Evolutionary conservation across 768 basidiomycete genomes (phyloP).

Genomic region (Lentinula boryana): DNA sequence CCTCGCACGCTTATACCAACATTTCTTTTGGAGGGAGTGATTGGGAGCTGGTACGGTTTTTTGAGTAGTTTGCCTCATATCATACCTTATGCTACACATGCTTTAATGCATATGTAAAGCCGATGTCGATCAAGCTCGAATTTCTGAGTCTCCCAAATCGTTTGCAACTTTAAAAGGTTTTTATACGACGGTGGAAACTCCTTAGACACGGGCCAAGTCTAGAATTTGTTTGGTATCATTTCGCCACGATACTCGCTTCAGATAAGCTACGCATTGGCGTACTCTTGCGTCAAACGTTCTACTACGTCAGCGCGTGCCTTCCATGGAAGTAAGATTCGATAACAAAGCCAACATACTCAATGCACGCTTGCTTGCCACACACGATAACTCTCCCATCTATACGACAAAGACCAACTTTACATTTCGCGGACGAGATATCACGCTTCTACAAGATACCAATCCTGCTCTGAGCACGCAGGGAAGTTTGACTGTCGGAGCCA

Average conservation of each 20-base stretch:
- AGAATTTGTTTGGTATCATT: no score
- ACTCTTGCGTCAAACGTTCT: neutral
- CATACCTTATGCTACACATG: neutral
- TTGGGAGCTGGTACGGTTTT: conserved; percentile 77
- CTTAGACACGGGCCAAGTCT: no score
- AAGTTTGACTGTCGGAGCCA: conserved; percentile 31
- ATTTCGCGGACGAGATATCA: conserved; percentile 35
- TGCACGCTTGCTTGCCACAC: conserved; percentile 32
- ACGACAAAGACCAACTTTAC: conserved; percentile 36
- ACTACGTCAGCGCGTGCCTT: neutral
- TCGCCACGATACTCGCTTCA: no score
- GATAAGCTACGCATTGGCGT: no score
- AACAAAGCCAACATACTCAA: conserved; percentile 45
- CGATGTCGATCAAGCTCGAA: no score
- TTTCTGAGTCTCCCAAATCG: no score
- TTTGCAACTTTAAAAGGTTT: no score
- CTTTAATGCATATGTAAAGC: neutral
- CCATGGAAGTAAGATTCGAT: conserved; percentile 48
- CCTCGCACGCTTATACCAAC: conserved; percentile 99
- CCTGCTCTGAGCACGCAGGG: conserved; percentile 23
- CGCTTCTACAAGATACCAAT: conserved; percentile 42
- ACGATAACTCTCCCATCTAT: conserved; percentile 42
- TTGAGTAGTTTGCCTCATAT: neutral
- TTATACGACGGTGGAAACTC: no score
- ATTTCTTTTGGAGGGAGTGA: conserved; percentile 68